phyloP scores from a whole-genome alignment of 768 basidiomycete species.

The Coprinellus micaceus region DNA sequence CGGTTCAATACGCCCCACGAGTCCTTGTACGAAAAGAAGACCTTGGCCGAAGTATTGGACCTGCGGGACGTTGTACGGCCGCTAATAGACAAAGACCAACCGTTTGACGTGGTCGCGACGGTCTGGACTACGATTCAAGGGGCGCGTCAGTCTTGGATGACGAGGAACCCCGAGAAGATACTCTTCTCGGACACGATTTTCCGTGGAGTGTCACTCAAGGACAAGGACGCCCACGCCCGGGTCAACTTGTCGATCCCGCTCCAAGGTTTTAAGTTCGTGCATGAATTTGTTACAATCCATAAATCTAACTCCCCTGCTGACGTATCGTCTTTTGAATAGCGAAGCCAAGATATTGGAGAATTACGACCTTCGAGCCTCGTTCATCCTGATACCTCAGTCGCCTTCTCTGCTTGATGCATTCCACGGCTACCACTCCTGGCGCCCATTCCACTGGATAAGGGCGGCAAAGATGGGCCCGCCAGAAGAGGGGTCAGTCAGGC shows the following conservation, averaged over 20 bases:
- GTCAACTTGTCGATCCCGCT: conserved; percentile 28
- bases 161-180: not conserved
- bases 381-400: conserved; percentile 28
- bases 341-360: conserved; percentile 20
- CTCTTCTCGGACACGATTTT: conserved; percentile 23
- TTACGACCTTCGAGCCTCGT: conserved; percentile 36
- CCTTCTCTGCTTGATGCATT: conserved; percentile 27
- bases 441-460: conserved; percentile 21
- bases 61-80: conserved; percentile 11
- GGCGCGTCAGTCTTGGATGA: not conserved
- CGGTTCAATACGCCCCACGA: not conserved
- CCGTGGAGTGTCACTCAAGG: conserved; percentile 21
- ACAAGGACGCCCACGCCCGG: conserved; percentile 21
- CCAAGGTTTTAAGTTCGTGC: conserved; percentile 24
- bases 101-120: conserved; percentile 18
- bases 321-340: conserved; percentile 11
- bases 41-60: not conserved
- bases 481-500: too few species aligned
- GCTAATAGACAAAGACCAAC: conserved; percentile 14
- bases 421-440: conserved; percentile 28
- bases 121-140: conserved; percentile 12
- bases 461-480: not conserved
- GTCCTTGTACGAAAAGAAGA: not conserved
- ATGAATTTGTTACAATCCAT: not conserved
- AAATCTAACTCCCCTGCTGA: not conserved